Percentiles rank a stretch among this genome's conserved stretches.
These are phyloP conservation scores for Eurotiales sp. DNA, from an alignment of 2,329 filamentous ascomycete species.

Conservation along the genomic window DNA sequence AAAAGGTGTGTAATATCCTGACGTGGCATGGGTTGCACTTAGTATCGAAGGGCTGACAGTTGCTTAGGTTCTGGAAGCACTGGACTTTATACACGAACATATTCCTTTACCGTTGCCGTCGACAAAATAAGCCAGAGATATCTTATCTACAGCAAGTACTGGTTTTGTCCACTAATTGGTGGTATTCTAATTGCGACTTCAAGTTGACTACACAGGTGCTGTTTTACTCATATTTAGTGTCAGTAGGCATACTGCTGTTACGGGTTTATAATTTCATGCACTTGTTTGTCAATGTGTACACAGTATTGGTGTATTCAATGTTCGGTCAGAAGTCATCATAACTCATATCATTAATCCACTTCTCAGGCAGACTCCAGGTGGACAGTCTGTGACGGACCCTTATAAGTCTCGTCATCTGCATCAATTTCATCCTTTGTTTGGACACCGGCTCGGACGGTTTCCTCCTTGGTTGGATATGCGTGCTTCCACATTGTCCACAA, in stretches of 20 bases:
- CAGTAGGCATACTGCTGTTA: no score
- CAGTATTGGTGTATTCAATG: no score
- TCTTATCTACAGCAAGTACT: no score
- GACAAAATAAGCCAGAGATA: background rate
- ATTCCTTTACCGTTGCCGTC: slow-evolving; percentile 1
- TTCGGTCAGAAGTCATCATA: no score
- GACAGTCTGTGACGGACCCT: background rate
- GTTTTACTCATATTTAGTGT: no score
- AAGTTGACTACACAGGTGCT: no score
- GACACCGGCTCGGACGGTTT: slow-evolving; percentile 31
- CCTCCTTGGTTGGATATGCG: slow-evolving; percentile 37
- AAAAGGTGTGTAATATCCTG: slow-evolving; percentile 40
- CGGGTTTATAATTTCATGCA: no score
- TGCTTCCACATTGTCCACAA: slow-evolving; percentile 42
- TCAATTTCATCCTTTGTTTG: slow-evolving; percentile 20
- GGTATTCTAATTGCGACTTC: no score
- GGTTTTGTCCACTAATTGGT: no score
- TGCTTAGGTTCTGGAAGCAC: slow-evolving; percentile 12
- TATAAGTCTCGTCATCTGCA: slow-evolving; percentile 17
- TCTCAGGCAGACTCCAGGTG: slow-evolving; percentile 4
- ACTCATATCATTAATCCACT: background rate
- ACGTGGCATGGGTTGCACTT: background rate
- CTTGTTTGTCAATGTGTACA: no score
- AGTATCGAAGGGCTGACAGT: background rate
- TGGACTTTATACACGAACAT: slow-evolving; percentile 16